Evolutionary conservation across 352 stramenopile genomes (phyloP), one percentile per base, ranked within the genome.

Genomic region (Phytophthora sp.): DNA sequence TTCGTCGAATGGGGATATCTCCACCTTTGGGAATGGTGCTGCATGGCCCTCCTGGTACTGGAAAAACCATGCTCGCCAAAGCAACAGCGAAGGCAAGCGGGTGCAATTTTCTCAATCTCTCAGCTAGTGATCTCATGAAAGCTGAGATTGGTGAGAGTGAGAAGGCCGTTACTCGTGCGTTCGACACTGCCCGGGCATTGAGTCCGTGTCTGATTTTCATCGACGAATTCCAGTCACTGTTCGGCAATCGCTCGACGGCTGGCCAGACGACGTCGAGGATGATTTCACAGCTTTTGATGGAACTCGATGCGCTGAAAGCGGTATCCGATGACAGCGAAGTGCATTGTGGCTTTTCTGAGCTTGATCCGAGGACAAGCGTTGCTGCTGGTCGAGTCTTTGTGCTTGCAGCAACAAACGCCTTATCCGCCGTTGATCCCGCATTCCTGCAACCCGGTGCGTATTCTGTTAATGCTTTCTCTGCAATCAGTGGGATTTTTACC

Each of bases 181-280:
- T 96, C 30, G 80, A 90, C 39, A 88, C 82, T 7, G 86, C 88
- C 4, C 77, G 82, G 3, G 76, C 82, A 3, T 61, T 93, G 13
- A 93, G 84, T 73, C 88, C 88, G 15, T 96, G 88, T 51, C 85
- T 96, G 73, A 62, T 96, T 7, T 96, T 96, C 61, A 91, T 96
- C 35, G 88, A 96, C 50, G 88, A 96, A 65, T 95, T 96, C 55
- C 85, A 96, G 62, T 93, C 88, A 9, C 57, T 96, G 0, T 96
- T 96, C 60, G 88, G 85, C 4, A 91, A 84, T 31, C 80, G 88
- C 46, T 79, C 74, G n/a, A 93, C 83, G 0, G 79, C 83, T 36
- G 88, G 88, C 18, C 62, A 93, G 73, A 92, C 86, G 38, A 94
- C 82, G 4, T 90, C 84, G 4, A 58, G 85, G 7, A 94, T 96